A percentile compares a stretch with the other conserved stretches of the same genome.
These are phyloP conservation scores for Trichomonascaceae sp. DNA, from an alignment of 1,139 yeast genomes.

Conservation along the genomic window DNA sequence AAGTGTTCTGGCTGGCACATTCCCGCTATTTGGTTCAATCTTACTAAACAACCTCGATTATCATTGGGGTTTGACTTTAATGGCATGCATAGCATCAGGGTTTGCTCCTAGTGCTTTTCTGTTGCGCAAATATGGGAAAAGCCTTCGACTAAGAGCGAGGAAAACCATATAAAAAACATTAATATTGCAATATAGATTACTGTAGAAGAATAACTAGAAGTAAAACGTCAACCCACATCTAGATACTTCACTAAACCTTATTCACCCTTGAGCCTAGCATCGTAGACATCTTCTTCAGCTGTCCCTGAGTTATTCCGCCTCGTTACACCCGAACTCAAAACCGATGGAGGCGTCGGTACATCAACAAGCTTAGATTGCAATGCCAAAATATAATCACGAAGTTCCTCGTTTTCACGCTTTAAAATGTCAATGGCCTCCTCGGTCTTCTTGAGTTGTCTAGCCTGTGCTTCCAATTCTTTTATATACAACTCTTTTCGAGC, in stretches of 20 bases:
- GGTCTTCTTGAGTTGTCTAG: slow-evolving; percentile 52
- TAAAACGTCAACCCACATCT: not conserved
- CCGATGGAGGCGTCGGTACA: slow-evolving; percentile 18
- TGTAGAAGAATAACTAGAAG: not conserved
- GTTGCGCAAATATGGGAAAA: slow-evolving; percentile 31
- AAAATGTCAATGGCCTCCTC: slow-evolving; percentile 59
- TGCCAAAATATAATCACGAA: slow-evolving; percentile 66
- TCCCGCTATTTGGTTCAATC: slow-evolving; percentile 61
- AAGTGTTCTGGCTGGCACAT: slow-evolving; percentile 55
- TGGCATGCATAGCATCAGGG: slow-evolving; percentile 33
- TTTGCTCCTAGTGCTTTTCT: slow-evolving; percentile 22
- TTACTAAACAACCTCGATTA: slow-evolving; percentile 47
- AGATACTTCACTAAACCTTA: not conserved
- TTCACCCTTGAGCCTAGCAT: slow-evolving; percentile 3
- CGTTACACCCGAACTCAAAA: slow-evolving; percentile 4
- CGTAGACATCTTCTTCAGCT: slow-evolving; percentile 1
- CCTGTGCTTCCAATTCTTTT: slow-evolving; percentile 68
- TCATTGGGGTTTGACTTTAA: slow-evolving; percentile 53
- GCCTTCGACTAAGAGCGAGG: slow-evolving; percentile 13
- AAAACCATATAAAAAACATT: not conserved
- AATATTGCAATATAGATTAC: not conserved
- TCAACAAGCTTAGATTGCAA: slow-evolving; percentile 64
- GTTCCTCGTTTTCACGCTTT: slow-evolving; percentile 60
- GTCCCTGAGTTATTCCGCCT: not conserved
- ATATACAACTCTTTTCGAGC: slow-evolving; percentile 72